Percentiles rank a stretch among this genome's conserved stretches.
These are phyloP conservation scores for Cladosporium sp. DNA, from an alignment of 2,329 filamentous ascomycete genomes.

Conservation along the genomic window DNA sequence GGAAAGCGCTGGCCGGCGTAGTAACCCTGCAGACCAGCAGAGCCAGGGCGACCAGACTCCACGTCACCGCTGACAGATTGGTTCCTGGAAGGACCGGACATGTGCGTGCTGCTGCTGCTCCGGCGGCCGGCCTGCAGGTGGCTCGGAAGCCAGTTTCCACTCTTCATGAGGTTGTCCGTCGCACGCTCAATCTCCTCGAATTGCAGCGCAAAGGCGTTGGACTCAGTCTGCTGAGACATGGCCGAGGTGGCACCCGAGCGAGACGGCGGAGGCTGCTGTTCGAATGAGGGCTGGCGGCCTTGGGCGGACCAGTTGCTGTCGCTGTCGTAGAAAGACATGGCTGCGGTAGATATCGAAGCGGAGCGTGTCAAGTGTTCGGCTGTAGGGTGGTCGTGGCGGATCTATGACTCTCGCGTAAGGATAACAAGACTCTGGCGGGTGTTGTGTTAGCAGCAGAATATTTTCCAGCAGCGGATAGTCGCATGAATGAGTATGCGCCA, in stretches of 20 bases:
- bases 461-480: background rate
- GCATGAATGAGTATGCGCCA: slow-evolving; percentile 1
- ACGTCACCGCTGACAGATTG: slow-evolving; percentile 76
- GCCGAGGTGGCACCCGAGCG: slow-evolving; percentile 73
- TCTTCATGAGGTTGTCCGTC: slow-evolving; percentile 92
- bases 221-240: slow-evolving; percentile 57
- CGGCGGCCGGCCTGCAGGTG: slow-evolving; percentile 54
- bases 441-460: slow-evolving; percentile 3
- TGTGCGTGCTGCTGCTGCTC: slow-evolving; percentile 52
- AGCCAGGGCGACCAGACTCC: slow-evolving; percentile 68
- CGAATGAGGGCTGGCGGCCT: slow-evolving; percentile 64
- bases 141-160: slow-evolving; percentile 75
- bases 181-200: slow-evolving; percentile 96
- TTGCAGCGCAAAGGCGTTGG: slow-evolving; percentile 75
- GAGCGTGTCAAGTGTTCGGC: background rate
- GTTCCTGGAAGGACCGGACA: slow-evolving; percentile 57
- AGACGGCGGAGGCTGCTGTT: slow-evolving; percentile 66
- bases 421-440: slow-evolving; percentile 2
- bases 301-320: slow-evolving; percentile 57
- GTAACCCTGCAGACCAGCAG: slow-evolving; percentile 81
- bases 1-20: slow-evolving; percentile 93
- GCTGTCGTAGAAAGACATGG: slow-evolving; percentile 67
- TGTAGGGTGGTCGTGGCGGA: background rate
- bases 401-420: background rate
- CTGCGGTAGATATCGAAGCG: slow-evolving; percentile 3